Percentiles rank a stretch among this genome's conserved stretches.
These are phyloP conservation scores for Suillus alpinus DNA, from an alignment of 768 basidiomycete species.

Conservation along the genomic window DNA sequence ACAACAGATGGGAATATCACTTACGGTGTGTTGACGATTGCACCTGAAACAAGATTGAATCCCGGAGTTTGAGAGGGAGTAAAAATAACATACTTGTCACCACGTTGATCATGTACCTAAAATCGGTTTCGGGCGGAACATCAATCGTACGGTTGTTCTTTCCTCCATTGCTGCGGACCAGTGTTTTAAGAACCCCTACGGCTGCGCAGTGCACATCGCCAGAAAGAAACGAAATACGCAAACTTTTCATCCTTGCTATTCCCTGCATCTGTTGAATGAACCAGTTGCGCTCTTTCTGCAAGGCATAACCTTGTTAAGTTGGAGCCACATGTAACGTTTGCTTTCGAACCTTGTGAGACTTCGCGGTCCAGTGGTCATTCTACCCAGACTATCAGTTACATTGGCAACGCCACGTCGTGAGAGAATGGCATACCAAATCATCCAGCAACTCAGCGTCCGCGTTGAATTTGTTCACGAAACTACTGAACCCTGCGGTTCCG, in stretches of 20 bases:
- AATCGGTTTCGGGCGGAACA: conserved; percentile 55
- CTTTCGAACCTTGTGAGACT: conserved; percentile 61
- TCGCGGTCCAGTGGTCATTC: conserved; percentile 94
- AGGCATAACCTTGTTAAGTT: conserved; percentile 4
- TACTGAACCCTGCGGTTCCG: conserved; percentile 65
- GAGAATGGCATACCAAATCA: conserved; percentile 60
- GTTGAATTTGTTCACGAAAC: conserved; percentile 89
- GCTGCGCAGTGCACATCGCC: conserved; percentile 95
- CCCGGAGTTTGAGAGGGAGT: not conserved
- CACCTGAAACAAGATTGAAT: conserved; percentile 41
- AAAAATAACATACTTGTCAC: conserved; percentile 58
- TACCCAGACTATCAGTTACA: conserved; percentile 22
- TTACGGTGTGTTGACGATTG: conserved; percentile 95
- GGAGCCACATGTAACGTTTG: not conserved
- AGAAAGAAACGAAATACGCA: conserved; percentile 82
- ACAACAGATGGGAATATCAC: conserved; percentile 24
- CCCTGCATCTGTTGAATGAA: conserved; percentile 77
- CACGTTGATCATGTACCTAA: conserved; percentile 89
- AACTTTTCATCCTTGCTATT: conserved; percentile 56
- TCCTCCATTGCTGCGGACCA: conserved; percentile 33
- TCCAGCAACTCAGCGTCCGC: conserved; percentile 91
- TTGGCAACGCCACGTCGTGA: not conserved
- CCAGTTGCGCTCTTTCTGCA: conserved; percentile 87
- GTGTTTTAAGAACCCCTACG: conserved; percentile 74
- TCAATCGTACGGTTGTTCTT: conserved; percentile 44